These are phyloP conservation scores for Plantago major DNA, from an alignment of 257 asterid species.

Conservation along the genomic window DNA sequence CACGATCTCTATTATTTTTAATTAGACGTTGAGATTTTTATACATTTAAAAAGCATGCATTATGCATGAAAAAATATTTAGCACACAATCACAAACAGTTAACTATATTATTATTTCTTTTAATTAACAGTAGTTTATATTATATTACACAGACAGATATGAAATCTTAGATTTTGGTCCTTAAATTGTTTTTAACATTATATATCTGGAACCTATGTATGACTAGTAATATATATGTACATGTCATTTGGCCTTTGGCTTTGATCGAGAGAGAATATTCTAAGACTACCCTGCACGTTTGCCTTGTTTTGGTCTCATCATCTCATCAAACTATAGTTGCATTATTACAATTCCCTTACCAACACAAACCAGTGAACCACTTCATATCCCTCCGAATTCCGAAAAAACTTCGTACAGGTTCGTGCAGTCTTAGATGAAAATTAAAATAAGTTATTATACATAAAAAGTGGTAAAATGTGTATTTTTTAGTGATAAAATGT, in stretches of 20 bases:
- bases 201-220: slow-evolving; percentile 11
- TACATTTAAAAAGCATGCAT: background rate
- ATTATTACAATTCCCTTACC: background rate
- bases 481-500: no score
- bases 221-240: slow-evolving; percentile 12
- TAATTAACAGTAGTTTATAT: background rate
- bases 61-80: slow-evolving; percentile 7
- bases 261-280: slow-evolving; percentile 10
- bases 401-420: no score
- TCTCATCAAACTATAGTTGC: slow-evolving; percentile 1
- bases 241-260: slow-evolving; percentile 7
- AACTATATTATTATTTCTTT: background rate
- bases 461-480: no score
- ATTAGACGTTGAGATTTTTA: background rate
- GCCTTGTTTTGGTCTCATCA: slow-evolving; percentile 2
- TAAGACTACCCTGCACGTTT: slow-evolving; percentile 28
- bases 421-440: no score
- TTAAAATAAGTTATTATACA: no score
- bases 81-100: background rate
- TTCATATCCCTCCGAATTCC: no score
- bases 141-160: background rate
- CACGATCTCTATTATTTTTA: slow-evolving; percentile 18
- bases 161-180: slow-evolving; percentile 19
- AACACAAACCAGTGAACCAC: no score
- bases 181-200: background rate